These are phyloP conservation scores for Ganoderma leucocontextum DNA, from an alignment of 1,284 basidiomycete species.

Conservation along the genomic window DNA sequence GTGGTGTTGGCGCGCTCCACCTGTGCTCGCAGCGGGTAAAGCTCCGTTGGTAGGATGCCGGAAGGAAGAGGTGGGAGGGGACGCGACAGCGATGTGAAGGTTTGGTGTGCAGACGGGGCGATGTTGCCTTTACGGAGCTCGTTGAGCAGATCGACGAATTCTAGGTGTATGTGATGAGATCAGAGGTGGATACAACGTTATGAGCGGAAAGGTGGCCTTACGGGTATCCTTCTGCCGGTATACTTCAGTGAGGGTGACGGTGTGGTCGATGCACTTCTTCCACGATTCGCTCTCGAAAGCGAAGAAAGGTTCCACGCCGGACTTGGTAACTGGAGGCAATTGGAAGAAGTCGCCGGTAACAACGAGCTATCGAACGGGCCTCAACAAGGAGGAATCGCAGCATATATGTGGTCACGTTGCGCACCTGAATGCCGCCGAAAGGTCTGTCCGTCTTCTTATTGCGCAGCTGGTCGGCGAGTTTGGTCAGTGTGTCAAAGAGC, in stretches of 20 bases:
- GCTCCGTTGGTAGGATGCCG: conserved; percentile 63
- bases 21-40: conserved; percentile 72
- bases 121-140: conserved; percentile 84
- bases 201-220: conserved; percentile 23
- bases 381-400: not conserved
- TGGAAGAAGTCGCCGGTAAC: conserved; percentile 98
- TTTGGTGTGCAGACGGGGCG: conserved; percentile 51
- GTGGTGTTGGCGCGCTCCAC: conserved; percentile 61
- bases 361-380: conserved; percentile 61
- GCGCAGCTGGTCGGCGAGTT: conserved; percentile 43
- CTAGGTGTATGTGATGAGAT: conserved; percentile 46
- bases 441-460: conserved; percentile 68
- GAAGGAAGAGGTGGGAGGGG: conserved; percentile 46
- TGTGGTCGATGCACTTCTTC: conserved; percentile 79
- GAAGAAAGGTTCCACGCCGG: conserved; percentile 60
- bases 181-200: not conserved
- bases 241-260: conserved; percentile 90
- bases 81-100: conserved; percentile 57
- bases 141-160: conserved; percentile 90
- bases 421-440: conserved; percentile 95
- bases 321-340: conserved; percentile 86
- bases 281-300: conserved; percentile 92
- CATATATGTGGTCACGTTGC: conserved; percentile 17
- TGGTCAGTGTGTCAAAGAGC: conserved; percentile 86
- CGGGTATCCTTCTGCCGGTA: conserved; percentile 75